These are phyloP conservation scores for Exutisphaerella laricina DNA, from an alignment of 2,329 filamentous ascomycete genomes.

Conservation along the genomic window DNA sequence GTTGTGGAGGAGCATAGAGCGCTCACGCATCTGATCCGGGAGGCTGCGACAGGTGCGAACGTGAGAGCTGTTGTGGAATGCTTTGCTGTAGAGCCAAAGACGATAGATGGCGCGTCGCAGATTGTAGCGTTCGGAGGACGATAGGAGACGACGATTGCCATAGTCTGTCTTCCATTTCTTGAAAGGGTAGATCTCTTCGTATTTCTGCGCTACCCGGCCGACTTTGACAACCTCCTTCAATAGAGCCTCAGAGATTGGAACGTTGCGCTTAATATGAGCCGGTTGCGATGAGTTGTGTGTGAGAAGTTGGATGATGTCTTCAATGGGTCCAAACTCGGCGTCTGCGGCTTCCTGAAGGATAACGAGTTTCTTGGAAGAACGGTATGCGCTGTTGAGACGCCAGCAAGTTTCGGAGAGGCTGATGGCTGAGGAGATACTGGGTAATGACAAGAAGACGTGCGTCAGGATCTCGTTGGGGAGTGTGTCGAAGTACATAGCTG, in stretches of 20 bases:
- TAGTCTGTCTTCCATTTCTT: constrained; percentile 59
- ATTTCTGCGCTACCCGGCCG: constrained; percentile 52
- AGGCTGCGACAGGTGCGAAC: constrained; percentile 47
- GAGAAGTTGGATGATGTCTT: constrained; percentile 55
- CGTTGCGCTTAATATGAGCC: constrained; percentile 49
- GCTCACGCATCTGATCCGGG: constrained; percentile 45
- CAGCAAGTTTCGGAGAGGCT: constrained; percentile 51
- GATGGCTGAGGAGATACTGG: constrained; percentile 49
- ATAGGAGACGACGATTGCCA: constrained; percentile 50
- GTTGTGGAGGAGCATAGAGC: constrained; percentile 54
- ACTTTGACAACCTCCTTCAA: constrained; percentile 51
- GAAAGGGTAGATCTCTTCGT: constrained; percentile 57
- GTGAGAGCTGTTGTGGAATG: constrained; percentile 52
- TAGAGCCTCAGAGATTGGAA: constrained; percentile 51
- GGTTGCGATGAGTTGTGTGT: constrained; percentile 57
- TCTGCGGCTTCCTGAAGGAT: constrained; percentile 52
- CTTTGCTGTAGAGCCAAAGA: constrained; percentile 54
- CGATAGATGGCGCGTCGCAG: constrained; percentile 56
- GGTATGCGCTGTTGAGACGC: constrained; percentile 49
- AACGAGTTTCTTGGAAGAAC: constrained; percentile 49
- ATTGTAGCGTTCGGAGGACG: constrained; percentile 44
- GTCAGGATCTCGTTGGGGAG: constrained; percentile 55
- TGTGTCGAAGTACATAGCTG: constrained; percentile 49
- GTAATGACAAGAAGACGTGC: constrained; percentile 51
- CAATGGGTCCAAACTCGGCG: constrained; percentile 52